Evolutionary conservation across 2,329 filamentous ascomycete species (phyloP), one percentile per base, ranked within the genome.

Genomic region (Monosporascus sp.): DNA sequence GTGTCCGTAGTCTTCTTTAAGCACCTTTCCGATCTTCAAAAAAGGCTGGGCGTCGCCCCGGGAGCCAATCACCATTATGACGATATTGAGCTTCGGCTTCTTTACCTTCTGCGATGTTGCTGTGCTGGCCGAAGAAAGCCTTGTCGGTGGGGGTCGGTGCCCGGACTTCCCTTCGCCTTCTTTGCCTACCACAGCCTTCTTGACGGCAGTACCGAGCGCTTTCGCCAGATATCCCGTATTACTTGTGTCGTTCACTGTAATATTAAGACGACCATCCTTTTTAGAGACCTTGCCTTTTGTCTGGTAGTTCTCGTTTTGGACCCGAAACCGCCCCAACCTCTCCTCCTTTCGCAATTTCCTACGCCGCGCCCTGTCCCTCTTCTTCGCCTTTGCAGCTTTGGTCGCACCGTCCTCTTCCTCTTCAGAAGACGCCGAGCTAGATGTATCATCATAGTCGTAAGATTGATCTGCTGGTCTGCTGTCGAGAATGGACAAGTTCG

Each of bases 11-110:
- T 84, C 72, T 50, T 89, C 80, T 62, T 86, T 84, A 44, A 94
- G 70, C 1, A 88, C 79, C 68, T 88, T 85, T 20, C 86, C 88
- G 48, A 94, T 80, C 59, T 84, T 84, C 20, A 94, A 69, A 56
- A 94, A 94, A 0, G 89, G 89, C 64, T 94, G 89, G 2, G 88
- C 85, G 63, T 94, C 89, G 37, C 89, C 89, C 48, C 89, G 78
- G 3, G 84, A 89, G 3, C 89, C 89, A 60, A 93, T 90, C 6
- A 93, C 86, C 81, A 91, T 90, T 61, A 93, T 85, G 27, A 91
- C 88, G 50, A 94, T 87, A 66, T 91, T 92, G 47, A 94, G 72
- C 9, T 67, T 73, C 1, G 84, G 78, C n/a, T 67, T 69, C 20
- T 65, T 68, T 14, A 57, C 50, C 8, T 61, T 62, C 15, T 70